These are phyloP conservation scores for Gaeumannomyces sp. DNA, from an alignment of 2,329 filamentous ascomycete species.

Conservation along the genomic window DNA sequence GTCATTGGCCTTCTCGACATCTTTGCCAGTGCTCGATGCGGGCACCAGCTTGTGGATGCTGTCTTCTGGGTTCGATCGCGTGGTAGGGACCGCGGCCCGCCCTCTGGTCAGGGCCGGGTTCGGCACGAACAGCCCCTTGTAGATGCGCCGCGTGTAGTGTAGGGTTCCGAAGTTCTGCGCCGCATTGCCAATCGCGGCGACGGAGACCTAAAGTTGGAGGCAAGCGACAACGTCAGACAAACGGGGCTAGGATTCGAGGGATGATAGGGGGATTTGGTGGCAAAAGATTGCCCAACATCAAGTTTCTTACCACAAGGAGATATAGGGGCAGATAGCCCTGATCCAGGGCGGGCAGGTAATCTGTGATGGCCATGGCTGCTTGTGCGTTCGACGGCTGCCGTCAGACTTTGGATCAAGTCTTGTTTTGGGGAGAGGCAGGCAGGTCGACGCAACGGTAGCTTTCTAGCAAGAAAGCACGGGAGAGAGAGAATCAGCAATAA, in stretches of 20 bases:
- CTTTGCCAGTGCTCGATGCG: slow-evolving; percentile 35
- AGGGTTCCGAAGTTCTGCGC: slow-evolving; percentile 77
- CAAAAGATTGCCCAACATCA: background rate
- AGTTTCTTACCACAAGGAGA: slow-evolving; percentile 44
- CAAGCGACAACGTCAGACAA: slow-evolving; percentile 12
- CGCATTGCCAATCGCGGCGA: slow-evolving; percentile 78
- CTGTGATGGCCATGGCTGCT: background rate
- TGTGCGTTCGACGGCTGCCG: background rate
- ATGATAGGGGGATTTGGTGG: background rate
- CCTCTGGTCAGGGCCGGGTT: slow-evolving; percentile 39
- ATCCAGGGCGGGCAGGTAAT: slow-evolving; percentile 18
- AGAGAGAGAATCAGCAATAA: background rate
- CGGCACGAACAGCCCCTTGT: slow-evolving; percentile 58
- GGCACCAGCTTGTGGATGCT: slow-evolving; percentile 45
- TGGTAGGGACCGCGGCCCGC: slow-evolving; percentile 24
- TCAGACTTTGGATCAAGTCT: background rate
- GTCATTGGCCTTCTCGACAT: slow-evolving; percentile 40
- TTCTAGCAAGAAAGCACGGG: background rate
- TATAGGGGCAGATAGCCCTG: slow-evolving; percentile 54
- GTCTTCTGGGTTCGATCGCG: slow-evolving; percentile 41
- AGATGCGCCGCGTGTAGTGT: slow-evolving; percentile 79
- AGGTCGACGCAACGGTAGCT: background rate
- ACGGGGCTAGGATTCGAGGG: background rate
- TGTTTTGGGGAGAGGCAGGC: too few relatives aligned
- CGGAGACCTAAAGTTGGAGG: slow-evolving; percentile 56